phyloP scores from a whole-genome alignment of 2,329 filamentous ascomycete species.

The Dactylellina leptospora region DNA sequence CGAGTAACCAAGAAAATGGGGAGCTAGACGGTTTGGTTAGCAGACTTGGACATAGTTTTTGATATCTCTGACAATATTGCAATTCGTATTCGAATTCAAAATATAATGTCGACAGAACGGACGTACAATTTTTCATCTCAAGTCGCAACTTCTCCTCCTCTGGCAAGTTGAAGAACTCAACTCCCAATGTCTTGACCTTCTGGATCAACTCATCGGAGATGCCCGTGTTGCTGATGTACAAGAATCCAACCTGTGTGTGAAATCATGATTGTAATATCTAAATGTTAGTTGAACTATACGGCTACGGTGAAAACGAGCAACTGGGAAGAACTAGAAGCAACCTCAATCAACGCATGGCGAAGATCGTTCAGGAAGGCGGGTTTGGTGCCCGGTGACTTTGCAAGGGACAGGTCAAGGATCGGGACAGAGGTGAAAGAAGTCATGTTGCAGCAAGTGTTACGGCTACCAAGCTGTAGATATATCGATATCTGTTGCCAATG shows the following conservation, averaged over 20 bases:
- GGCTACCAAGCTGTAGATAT: background rate
- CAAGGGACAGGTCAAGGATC: slow-evolving; percentile 76
- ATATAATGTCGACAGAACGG: background rate
- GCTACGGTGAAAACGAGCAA: background rate
- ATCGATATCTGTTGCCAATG: background rate
- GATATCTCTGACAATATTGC: too few relatives aligned
- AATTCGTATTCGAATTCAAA: too few relatives aligned
- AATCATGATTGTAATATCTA: background rate
- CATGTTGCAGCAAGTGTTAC: slow-evolving; percentile 7
- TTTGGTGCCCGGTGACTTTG: slow-evolving; percentile 72
- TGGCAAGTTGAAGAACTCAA: slow-evolving; percentile 79
- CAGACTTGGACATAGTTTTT: background rate
- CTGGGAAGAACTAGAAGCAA: slow-evolving; percentile 20
- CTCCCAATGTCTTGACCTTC: slow-evolving; percentile 73
- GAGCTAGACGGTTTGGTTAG: slow-evolving; percentile 60
- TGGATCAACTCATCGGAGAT: slow-evolving; percentile 73
- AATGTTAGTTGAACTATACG: slow-evolving; percentile 8
- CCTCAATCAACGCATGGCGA: slow-evolving; percentile 77
- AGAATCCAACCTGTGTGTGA: slow-evolving; percentile 72
- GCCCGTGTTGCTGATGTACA: slow-evolving; percentile 83
- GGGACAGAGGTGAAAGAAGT: slow-evolving; percentile 78
- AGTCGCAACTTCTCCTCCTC: slow-evolving; percentile 74
- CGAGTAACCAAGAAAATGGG: slow-evolving; percentile 76
- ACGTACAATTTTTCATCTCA: slow-evolving; percentile 58
- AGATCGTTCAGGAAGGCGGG: slow-evolving; percentile 75